Conservation (phyloP, 352 stramenopile genomes). For the Phytophthora colocasiae region DNA sequence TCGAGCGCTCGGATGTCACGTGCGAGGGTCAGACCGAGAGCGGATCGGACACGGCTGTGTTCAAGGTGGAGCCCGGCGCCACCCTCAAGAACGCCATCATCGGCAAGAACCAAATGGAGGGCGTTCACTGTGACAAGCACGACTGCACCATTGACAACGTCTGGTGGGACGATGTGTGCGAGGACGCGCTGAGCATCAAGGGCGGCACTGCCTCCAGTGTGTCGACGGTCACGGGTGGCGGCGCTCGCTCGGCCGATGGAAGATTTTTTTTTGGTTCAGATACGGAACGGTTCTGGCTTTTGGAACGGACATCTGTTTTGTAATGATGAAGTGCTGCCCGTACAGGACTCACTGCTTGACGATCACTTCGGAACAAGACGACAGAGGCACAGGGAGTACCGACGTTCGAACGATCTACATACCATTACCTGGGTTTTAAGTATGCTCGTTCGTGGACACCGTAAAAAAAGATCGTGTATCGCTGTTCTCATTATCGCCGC, state of each 20-base stretch:
- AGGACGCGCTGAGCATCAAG: conserved; percentile 39
- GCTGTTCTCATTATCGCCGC: no score
- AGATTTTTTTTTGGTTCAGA: no score
- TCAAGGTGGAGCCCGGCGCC: conserved; percentile 32
- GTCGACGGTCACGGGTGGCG: conserved; percentile 25
- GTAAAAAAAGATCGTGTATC: no score
- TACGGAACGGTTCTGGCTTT: no score
- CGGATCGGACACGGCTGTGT: conserved; percentile 35
- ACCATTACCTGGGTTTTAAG: no score
- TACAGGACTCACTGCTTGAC: no score
- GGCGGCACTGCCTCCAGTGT: conserved; percentile 36
- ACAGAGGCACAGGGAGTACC: no score
- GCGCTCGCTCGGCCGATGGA: conserved; percentile 43
- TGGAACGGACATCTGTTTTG: no score
- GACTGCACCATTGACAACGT: conserved; percentile 18
- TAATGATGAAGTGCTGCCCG: no score
- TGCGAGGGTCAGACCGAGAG: conserved; percentile 37
- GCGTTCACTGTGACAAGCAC: conserved; percentile 15
- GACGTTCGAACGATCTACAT: no score
- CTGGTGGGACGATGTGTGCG: conserved; percentile 20
- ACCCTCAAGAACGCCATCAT: conserved; percentile 27
- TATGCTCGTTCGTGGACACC: no score
- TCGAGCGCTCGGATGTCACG: conserved; percentile 49
- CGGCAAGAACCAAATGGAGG: conserved; percentile 25
- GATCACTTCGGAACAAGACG: no score